Evolutionary conservation across 495 filamentous ascomycete genomes (phyloP).

Genomic region (Trichoderma reesei): DNA sequence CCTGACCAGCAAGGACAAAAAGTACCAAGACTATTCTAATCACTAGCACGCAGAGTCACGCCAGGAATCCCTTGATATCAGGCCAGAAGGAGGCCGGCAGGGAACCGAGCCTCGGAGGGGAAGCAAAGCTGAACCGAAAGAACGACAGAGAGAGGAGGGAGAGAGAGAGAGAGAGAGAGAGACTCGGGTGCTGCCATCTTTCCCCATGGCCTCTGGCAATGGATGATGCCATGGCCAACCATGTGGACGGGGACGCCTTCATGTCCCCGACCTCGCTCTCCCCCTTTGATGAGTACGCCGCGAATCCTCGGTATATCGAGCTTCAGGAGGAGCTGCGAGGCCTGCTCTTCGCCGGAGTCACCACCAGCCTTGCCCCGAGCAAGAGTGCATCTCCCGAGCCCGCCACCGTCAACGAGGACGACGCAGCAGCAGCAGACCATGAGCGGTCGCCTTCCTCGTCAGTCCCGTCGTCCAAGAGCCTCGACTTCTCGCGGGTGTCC

Average conservation of each 20-base stretch:
- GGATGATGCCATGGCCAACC: neutral
- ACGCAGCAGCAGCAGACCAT: too few relatives aligned
- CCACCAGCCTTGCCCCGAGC: conserved; percentile 29
- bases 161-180: too few relatives aligned
- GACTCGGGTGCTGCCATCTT: too few relatives aligned
- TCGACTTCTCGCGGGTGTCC: conserved; percentile 8
- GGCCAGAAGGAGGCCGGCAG: neutral
- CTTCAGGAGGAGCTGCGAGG: conserved; percentile 6
- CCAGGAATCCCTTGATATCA: neutral
- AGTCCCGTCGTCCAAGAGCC: neutral
- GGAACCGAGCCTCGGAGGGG: neutral
- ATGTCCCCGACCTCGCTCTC: conserved; percentile 5
- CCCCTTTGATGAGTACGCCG: neutral
- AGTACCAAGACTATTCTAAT: too few relatives aligned
- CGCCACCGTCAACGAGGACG: neutral
- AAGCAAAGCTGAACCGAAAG: neutral
- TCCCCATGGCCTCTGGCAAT: neutral
- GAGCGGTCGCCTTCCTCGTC: neutral
- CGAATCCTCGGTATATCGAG: conserved; percentile 1
- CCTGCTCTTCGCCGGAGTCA: neutral
- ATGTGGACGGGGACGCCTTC: conserved; percentile 1
- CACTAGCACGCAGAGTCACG: too few relatives aligned
- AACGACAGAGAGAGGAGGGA: neutral
- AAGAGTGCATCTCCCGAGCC: conserved; percentile 10
- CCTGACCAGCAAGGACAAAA: too few relatives aligned